Evolutionary conservation across 768 basidiomycete species (phyloP).

Genomic region (Arthromyces matolae): DNA sequence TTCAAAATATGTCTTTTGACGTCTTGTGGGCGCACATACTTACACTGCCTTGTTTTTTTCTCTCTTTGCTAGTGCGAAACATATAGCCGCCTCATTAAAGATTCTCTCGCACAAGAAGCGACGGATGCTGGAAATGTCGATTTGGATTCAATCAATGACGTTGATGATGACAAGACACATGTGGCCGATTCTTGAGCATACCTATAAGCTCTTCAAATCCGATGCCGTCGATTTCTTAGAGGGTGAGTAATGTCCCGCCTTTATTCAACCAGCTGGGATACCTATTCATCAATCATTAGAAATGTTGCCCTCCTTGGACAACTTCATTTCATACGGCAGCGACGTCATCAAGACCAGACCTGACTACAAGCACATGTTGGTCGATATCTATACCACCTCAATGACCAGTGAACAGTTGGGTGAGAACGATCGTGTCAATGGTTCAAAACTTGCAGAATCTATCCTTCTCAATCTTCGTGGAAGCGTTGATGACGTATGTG

Average conservation of each 20-base stretch:
- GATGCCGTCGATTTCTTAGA: conserved; percentile 86
- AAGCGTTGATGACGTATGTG: conserved; percentile 69
- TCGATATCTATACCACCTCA: conserved; percentile 80
- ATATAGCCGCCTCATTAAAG: conserved; percentile 74
- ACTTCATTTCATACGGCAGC: conserved; percentile 81
- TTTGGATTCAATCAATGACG: conserved; percentile 49
- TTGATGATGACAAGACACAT: conserved; percentile 85
- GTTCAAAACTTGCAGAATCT: conserved; percentile 81
- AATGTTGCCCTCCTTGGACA: conserved; percentile 86
- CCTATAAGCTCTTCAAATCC: conserved; percentile 77
- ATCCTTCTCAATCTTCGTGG: conserved; percentile 78
- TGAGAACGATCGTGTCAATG: conserved; percentile 80
- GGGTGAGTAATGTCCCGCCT: conserved; percentile 40
- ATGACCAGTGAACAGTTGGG: conserved; percentile 71
- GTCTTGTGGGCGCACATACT: no score
- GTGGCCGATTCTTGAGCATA: conserved; percentile 86
- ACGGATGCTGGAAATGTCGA: conserved; percentile 47
- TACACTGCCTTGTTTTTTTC: neutral
- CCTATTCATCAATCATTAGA: conserved; percentile 40
- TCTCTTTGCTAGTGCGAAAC: conserved; percentile 60
- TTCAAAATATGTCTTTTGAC: no score
- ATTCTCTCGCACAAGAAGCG: conserved; percentile 56
- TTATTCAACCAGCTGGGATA: neutral
- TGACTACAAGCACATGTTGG: conserved; percentile 74
- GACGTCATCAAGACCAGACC: conserved; percentile 68